Evolutionary conservation across 2,329 filamentous ascomycete genomes (phyloP).

Genomic region (Lecanicillium sp.): DNA sequence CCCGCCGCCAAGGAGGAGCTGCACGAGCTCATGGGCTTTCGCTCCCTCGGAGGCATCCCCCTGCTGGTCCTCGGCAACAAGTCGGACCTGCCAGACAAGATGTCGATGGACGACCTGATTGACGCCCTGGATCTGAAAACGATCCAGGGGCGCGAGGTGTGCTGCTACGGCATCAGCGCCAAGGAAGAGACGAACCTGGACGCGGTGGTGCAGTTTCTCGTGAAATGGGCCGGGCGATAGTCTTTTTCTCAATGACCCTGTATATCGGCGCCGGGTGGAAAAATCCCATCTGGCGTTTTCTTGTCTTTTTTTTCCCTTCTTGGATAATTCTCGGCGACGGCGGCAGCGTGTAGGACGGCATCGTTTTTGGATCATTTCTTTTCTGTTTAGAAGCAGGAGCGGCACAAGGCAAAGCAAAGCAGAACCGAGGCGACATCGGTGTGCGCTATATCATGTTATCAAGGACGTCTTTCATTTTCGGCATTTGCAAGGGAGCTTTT

Average conservation of each 20-base stretch:
- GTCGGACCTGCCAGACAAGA: constrained; percentile 84
- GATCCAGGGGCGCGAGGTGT: constrained; percentile 88
- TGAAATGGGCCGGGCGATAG: constrained; percentile 75
- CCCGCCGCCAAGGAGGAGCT: constrained; percentile 87
- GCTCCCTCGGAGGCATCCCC: constrained; percentile 80
- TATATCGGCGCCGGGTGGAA: constrained; percentile 6
- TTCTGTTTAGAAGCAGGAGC: constrained; percentile 12
- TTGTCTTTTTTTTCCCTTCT: constrained; percentile 3
- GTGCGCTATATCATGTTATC: constrained; percentile 14
- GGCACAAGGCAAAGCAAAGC: constrained; percentile 13
- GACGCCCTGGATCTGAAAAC: constrained; percentile 84
- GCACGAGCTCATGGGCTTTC: constrained; percentile 79
- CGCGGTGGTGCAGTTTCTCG: constrained; percentile 92
- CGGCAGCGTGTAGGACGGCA: too few relatives aligned
- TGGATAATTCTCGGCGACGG: constrained; percentile 8
- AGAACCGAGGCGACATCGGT: constrained; percentile 14
- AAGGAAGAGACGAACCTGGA: constrained; percentile 99
- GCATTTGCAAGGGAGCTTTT: constrained; percentile 9
- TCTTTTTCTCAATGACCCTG: neutral
- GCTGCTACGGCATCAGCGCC: constrained; percentile 96
- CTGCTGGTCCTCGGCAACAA: constrained; percentile 95
- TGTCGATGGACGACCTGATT: constrained; percentile 92
- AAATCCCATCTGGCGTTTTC: neutral
- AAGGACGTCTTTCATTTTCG: constrained; percentile 2
- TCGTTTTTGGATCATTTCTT: constrained; percentile 5